A percentile compares a stretch with the other conserved stretches of the same genome.
These are phyloP conservation scores for Dianthus caryophyllus DNA, from an alignment of 148 eudicot species.

Conservation along the genomic window DNA sequence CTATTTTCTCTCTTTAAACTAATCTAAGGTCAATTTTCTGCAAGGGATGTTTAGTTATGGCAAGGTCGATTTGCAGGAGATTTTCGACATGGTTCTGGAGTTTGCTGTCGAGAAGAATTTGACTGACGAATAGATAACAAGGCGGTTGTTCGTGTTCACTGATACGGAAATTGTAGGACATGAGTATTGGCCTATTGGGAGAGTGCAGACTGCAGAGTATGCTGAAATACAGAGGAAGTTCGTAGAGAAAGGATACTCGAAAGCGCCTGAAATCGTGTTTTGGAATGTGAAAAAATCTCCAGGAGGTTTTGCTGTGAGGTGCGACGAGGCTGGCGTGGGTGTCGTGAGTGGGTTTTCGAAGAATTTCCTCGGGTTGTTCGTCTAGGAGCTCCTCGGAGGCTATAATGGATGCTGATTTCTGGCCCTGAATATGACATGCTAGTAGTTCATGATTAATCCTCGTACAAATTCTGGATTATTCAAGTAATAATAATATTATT, in stretches of 20 bases:
- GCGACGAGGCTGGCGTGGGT: conserved; percentile 34
- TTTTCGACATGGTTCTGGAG: conserved; percentile 33
- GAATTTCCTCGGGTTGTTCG: conserved; percentile 43
- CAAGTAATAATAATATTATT: no score
- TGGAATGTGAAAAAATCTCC: conserved; percentile 40
- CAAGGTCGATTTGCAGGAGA: conserved; percentile 36
- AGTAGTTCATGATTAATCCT: conserved; percentile 12
- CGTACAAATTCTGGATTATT: no score
- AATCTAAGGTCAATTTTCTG: neutral
- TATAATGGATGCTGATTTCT: conserved; percentile 28
- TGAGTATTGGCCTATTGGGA: conserved; percentile 36
- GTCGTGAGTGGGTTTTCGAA: conserved; percentile 45
- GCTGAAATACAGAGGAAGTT: conserved; percentile 18
- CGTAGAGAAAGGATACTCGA: conserved; percentile 17
- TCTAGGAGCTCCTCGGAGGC: conserved; percentile 31
- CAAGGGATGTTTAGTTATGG: neutral
- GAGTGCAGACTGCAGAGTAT: conserved; percentile 16
- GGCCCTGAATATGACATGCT: conserved; percentile 14
- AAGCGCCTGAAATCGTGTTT: conserved; percentile 26
- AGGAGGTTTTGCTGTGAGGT: conserved; percentile 24
- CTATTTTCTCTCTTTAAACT: no score
- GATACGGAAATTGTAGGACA: conserved; percentile 35
- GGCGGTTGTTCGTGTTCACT: conserved; percentile 44
- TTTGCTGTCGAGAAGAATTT: conserved; percentile 25
- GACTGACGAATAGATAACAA: conserved; percentile 33